Base-by-base conservation (phyloP, 305 asterid genomes). In the Fraxinus platypoda region DNA sequence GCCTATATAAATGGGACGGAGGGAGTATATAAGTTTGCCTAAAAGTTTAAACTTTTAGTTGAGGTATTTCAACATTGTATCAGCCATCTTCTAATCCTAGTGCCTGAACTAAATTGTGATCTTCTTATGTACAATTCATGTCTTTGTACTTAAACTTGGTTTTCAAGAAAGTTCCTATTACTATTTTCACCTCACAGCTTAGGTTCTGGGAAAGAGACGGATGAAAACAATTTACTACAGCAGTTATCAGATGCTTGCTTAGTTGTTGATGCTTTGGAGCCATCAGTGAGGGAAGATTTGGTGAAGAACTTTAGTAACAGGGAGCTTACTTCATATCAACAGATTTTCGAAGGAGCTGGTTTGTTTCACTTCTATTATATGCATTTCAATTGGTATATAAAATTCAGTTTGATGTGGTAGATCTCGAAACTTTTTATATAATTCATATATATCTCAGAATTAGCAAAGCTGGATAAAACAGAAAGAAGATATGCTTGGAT, bases 261-360 rank as follows among this genome's bases (percentile, higher is more conserved):
- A 87, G 99, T 95, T 75, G 99, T 95, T 84, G 99, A 95, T 93
- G 97, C 99, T 80, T 87, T 95, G 87, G 99, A 95, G 90, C 98
- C 99, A 86, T 95, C 98, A 72, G 99, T 94, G 57, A 92, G 99
- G 86, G 99, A 95, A 88, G 99, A 95, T 83, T 85, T 95, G 80
- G 98, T 94, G 19, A 94, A 95, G 89, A 90, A 76, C 62, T 93
- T 95, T 85, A 94, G 98, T 88, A 92, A 88, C 88, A 87, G 95
- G 86, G 99, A 95, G 87, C 98, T 95, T 87, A 95, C 96, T 83
- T 94, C 98, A 33, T 95, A 93, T 84, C 97, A 93, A 71, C 99
- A 95, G 88, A 95, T 95, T 86, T 95, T 95, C 90, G 99, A 95
- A 91, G 99, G 99, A 85, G 97, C 99, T 34, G 99, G 99, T 92